Percentiles rank a stretch among this genome's conserved stretches.
Conservation (phyloP, 176 grass and related monocot species). For the Eleusine coracana region DNA sequence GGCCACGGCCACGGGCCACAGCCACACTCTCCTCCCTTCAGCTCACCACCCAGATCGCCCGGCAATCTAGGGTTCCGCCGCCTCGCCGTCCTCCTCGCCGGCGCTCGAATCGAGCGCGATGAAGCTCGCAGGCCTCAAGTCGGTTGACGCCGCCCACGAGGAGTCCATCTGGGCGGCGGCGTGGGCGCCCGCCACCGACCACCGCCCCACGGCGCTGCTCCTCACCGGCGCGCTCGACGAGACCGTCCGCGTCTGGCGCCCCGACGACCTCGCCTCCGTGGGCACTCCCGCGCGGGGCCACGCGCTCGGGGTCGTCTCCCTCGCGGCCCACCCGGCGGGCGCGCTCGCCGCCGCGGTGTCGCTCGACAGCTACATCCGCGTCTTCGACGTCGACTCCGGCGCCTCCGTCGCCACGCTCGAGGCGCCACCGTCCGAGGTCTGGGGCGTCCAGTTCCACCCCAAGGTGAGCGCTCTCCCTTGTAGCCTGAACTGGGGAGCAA, state of each 20-base stretch:
- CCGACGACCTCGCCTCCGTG: slow-evolving; percentile 68
- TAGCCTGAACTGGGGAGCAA: no score
- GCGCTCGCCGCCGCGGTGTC: slow-evolving; percentile 70
- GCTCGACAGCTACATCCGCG: slow-evolving; percentile 76
- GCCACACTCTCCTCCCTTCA: not conserved
- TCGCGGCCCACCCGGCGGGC: slow-evolving; percentile 70
- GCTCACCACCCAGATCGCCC: not conserved
- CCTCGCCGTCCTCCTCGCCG: not conserved
- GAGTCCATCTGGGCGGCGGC: slow-evolving; percentile 92
- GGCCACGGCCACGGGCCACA: not conserved
- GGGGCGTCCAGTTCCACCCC: slow-evolving; percentile 95
- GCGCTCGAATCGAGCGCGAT: slow-evolving; percentile 23
- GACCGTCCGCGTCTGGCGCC: slow-evolving; percentile 68
- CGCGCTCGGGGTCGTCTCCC: slow-evolving; percentile 72
- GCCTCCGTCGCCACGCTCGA: slow-evolving; percentile 75
- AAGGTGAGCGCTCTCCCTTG: slow-evolving; percentile 49
- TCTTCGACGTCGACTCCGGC: slow-evolving; percentile 77
- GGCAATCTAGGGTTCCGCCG: slow-evolving; percentile 42
- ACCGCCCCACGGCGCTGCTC: slow-evolving; percentile 61
- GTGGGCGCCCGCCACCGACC: slow-evolving; percentile 66
- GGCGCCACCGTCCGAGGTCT: slow-evolving; percentile 79
- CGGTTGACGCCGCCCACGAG: slow-evolving; percentile 74
- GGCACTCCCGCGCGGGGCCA: slow-evolving; percentile 47
- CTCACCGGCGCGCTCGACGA: slow-evolving; percentile 86
- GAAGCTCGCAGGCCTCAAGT: slow-evolving; percentile 89